These are phyloP conservation scores for Pseudoscleropodium purum DNA, from an alignment of 225 moss, liverwort and hornwort species.

Conservation along the genomic window DNA sequence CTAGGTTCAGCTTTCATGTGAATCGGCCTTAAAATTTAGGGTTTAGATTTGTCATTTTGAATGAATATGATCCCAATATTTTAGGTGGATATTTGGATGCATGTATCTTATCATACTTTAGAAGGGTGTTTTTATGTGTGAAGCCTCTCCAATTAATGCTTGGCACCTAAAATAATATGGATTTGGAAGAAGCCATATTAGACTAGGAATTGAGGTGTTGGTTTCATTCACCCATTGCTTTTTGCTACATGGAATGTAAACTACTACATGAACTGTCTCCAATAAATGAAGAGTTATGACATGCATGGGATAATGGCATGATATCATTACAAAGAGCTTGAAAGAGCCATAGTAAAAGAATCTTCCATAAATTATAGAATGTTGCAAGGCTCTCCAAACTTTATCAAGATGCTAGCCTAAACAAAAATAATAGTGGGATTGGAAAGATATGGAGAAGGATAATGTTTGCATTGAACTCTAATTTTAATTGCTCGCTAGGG, in stretches of 20 bases:
- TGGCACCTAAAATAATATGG: rapidly evolving
- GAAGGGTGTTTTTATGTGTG: rapidly evolving
- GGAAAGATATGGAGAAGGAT: rapidly evolving
- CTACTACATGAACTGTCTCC: rapidly evolving
- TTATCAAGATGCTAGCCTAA: neutral
- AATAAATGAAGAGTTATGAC: neutral
- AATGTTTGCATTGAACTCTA: neutral
- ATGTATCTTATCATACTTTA: neutral
- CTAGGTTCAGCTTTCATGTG: rapidly evolving
- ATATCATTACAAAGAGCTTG: neutral
- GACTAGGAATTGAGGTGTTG: rapidly evolving
- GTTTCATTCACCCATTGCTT: rapidly evolving
- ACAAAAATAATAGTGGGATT: rapidly evolving
- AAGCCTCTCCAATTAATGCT: too few species aligned
- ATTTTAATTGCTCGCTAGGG: neutral
- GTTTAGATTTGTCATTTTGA: neutral
- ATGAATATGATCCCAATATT: neutral
- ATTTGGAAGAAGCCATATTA: neutral
- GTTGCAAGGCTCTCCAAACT: neutral
- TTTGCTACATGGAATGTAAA: neutral
- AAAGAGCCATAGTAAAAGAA: neutral
- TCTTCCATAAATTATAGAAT: neutral
- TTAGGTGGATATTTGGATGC: too few species aligned
- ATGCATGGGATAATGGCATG: neutral
- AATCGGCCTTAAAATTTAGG: rapidly evolving